Evolutionary conservation across 2,329 filamentous ascomycete genomes (phyloP), one percentile per base, ranked within the genome.

Genomic region (Fusarium transvaalense): DNA sequence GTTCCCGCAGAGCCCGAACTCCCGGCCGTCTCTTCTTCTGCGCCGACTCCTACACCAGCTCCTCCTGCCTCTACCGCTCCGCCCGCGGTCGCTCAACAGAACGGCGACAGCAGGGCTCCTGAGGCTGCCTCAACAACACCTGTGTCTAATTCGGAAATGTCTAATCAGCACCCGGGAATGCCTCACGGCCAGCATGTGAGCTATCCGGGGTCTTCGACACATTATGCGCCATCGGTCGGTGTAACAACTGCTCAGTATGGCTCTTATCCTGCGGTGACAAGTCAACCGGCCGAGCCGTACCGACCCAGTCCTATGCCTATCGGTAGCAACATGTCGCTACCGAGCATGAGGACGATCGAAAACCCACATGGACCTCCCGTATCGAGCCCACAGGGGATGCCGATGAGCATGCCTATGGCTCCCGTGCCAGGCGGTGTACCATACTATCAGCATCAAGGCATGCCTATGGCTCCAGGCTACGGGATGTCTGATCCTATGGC

Each of bases 401-500:
- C 64, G 66, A 79, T 74, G 74, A 79, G 55, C 74, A 72, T 75
- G 61, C 69, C 75, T 13, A 68, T 78, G 66, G 68, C 75, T 14
- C 60, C 76, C 31, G 68, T 71, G 17, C 62, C 76, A 27, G 68
- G 68, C 19, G 69, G 78, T 32, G 75, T 85, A 75, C 72, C 78
- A 21, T 86, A 82, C 73, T 86, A 85, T 64, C 69, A 75, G 65
- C 81, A 72, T 70, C 82, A 66, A 65, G 76, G 66, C 69, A 80
- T 78, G 79, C 59, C 75, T 14, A 60, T 78, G 64, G 71, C 73
- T 12, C 71, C 76, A 19, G 75, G 71, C 38, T 79, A 86, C 62
- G 79, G 79, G n/a, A 74, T 86, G 55, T 78, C 81, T 27, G 82
- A 84, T 29, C 75, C 80, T 63, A 73, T 81, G 69, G 77, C 79